Evolutionary conservation across 257 asterid species (phyloP).

Genomic region (Solanum peruvianum): DNA sequence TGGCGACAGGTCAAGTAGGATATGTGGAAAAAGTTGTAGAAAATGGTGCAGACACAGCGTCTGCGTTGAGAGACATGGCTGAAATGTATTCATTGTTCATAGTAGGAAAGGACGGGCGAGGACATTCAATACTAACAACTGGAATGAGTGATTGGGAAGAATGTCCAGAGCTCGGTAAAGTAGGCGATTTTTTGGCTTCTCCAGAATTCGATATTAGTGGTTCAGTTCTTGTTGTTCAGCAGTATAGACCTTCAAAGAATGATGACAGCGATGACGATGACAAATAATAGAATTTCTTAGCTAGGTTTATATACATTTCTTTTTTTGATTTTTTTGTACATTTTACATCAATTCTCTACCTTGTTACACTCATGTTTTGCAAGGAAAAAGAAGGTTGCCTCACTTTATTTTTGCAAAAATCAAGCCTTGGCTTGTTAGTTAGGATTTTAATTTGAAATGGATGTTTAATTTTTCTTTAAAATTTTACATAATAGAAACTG

Average conservation of each 20-base stretch:
- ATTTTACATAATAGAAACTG: too few species aligned
- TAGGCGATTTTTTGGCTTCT: conserved; percentile 95
- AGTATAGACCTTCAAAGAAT: conserved; percentile 41
- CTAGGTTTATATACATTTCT: not conserved
- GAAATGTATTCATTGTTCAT: conserved; percentile 91
- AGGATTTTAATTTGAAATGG: not conserved
- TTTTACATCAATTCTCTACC: not conserved
- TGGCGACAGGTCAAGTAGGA: conserved; percentile 83
- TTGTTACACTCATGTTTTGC: not conserved
- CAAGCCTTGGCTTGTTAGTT: not conserved
- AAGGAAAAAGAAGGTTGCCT: not conserved
- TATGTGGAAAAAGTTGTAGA: conserved; percentile 83
- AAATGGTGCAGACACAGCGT: conserved; percentile 68
- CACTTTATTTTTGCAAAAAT: not conserved
- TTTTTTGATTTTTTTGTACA: not conserved
- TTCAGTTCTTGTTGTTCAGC: conserved; percentile 84
- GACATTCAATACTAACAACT: conserved; percentile 48
- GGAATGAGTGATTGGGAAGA: conserved; percentile 99
- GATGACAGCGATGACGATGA: conserved; percentile 17
- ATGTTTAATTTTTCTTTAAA: not conserved
- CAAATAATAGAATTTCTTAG: conserved; percentile 9
- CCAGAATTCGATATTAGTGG: conserved; percentile 82
- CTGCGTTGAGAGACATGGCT: conserved; percentile 75
- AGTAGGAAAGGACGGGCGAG: conserved; percentile 81
- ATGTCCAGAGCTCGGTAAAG: conserved; percentile 94